A percentile compares a stretch with the other conserved stretches of the same genome.
phyloP scores from a whole-genome alignment of 2,329 filamentous ascomycete genomes.

The Zymoseptoria ardabiliae region DNA sequence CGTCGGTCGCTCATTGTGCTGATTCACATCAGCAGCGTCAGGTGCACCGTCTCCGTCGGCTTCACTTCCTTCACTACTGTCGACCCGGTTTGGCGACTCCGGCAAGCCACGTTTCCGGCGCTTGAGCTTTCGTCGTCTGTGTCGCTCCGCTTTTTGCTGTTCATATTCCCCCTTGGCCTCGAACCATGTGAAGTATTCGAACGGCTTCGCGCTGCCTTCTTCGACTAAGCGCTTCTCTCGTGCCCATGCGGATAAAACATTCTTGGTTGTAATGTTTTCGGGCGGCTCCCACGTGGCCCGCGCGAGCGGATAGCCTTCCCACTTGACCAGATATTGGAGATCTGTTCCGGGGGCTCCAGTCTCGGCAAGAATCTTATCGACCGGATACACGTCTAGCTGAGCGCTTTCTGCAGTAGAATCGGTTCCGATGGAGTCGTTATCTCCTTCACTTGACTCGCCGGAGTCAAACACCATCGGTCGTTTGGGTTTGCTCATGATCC shows the following conservation, averaged over 20 bases:
- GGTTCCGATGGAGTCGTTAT: constrained; percentile 23
- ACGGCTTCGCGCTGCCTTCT: constrained; percentile 14
- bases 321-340: constrained; percentile 25
- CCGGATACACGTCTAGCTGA: constrained; percentile 19
- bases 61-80: constrained; percentile 5
- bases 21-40: neutral
- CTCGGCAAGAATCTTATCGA: constrained; percentile 27
- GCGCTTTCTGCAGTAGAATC: constrained; percentile 21
- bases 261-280: constrained; percentile 10
- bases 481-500: neutral
- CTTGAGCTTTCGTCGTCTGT: constrained; percentile 20
- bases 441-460: constrained; percentile 14
- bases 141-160: constrained; percentile 8
- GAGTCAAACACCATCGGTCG: neutral
- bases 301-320: constrained; percentile 25
- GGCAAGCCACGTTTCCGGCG: constrained; percentile 15
- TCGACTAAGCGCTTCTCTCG: constrained; percentile 11
- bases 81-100: constrained; percentile 3
- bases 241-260: constrained; percentile 19
- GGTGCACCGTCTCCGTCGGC: constrained; percentile 9
- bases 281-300: constrained; percentile 26
- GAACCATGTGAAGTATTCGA: constrained; percentile 19
- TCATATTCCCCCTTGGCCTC: constrained; percentile 7
- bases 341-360: neutral
- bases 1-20: neutral